Base-by-base conservation (phyloP, 192 early-diverging fungal species). In the Rhizophagus prolifer region DNA sequence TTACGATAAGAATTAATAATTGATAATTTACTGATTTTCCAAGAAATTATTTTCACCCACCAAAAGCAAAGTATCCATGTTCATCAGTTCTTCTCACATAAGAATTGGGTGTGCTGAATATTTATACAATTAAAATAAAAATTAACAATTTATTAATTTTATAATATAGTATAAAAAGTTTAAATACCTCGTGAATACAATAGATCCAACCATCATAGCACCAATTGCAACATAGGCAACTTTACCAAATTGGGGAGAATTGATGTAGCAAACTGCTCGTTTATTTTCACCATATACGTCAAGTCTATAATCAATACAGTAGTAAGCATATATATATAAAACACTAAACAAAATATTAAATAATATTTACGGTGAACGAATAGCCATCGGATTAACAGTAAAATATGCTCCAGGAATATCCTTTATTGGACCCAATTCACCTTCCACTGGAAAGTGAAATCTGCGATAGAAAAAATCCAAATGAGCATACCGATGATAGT, bases 171-270 rank as follows among this genome's bases (percentile, higher is more conserved):
- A 41, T 50, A 28, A 28, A 50, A 54, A 28, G 67, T 75, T 16
- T 34, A 23, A 75, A 41, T 86, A 38, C 12, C 82, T 85, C 1
- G 92, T 94, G 34, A 91, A 63, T 9, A 89, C 77, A 58, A 93
- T 92, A 13, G 90, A 91, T 14, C 94, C 94, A 4, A 95, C 93
- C 90, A 95, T 88, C 92, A 95, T 94, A 28, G 93, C 92, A 16
- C 94, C 94, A 71, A 95, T 89, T 66, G 84, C 81, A 0, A 92
- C 88, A 82, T 86, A 86, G 0, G 92, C 90, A 3, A 95, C 88
- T 10, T 81, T 86, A 9, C 94, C 94, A 82, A 92, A 92, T 34
- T 86, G 83, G 2, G 81, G 77, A 12, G 88, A 87, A 36, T 92
- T 81, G 16, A 95, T 86, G 28, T 85, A 85, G 9, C 87, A 90